Base-by-base conservation (phyloP, 225 moss, liverwort and hornwort species). In the Polytrichum formosum region DNA sequence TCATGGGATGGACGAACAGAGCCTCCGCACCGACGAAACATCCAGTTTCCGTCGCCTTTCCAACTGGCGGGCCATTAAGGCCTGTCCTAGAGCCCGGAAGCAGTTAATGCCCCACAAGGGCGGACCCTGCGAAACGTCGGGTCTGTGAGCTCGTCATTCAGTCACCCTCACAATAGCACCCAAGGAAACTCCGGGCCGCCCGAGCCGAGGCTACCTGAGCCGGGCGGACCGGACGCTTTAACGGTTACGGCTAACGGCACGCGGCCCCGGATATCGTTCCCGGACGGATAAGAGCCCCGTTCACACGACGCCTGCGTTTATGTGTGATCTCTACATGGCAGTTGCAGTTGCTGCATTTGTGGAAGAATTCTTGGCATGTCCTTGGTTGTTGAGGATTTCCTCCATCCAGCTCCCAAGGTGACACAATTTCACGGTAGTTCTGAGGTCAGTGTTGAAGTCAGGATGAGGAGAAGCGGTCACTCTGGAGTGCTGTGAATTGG, bases 291-390 rank as follows among this genome's bases (percentile, higher is more conserved):
- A 69, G 53, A 23, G 61, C 22, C 31, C 69, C 70, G 33, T 67
- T 70, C 2, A 75, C 62, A 20, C 26, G 10, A 37, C 30, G 5
- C 71, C 71, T 63, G 22, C 22, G 26, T 29, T 46, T 13, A 46
- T 46, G 13, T 16, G 46, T 46, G 46, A 46, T 18, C 20, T 5
- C 63, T 22, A 74, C 73, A 33, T n/a, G 66, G 28, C 53, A 58
- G 55, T 59, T 59, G 28, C 53, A 54, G 55, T 59, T 59, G 21
- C 19, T 65, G 16, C 61, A 70, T 68, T 63, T 28, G 67, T 56
- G 64, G 13, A 5, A 18, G 37, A 55, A 56, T 80, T 84, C 84
- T 84, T 84, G 84, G 72, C 77, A 70, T 75, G 66, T 18, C 74
- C 20, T 19, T 1, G 28, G 18, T 18, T 33, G 13, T 16, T 37